Evolutionary conservation across 2,329 filamentous ascomycete species (phyloP).

Genomic region (Verticillium klebahnii): DNA sequence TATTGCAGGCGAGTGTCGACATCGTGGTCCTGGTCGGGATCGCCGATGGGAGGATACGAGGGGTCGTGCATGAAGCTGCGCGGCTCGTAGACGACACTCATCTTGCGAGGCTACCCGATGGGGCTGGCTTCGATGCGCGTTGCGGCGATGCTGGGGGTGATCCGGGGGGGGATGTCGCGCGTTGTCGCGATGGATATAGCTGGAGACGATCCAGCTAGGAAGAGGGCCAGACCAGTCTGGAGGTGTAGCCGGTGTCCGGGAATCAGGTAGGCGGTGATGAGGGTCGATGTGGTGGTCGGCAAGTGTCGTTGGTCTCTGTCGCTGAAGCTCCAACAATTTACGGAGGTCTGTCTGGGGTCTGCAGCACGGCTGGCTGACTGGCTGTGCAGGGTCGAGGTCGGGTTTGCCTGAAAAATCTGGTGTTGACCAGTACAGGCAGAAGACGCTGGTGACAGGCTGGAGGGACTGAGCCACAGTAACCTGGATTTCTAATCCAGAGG

Average conservation of each 20-base stretch:
- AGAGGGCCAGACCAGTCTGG: neutral
- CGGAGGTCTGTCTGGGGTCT: neutral
- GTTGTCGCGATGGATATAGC: neutral
- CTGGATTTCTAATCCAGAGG: neutral
- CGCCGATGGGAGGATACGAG: conserved; percentile 41
- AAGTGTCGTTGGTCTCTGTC: neutral
- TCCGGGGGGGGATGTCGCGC: neutral
- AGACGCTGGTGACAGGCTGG: no score
- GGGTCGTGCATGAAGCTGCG: conserved; percentile 44
- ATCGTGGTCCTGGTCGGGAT: conserved; percentile 31
- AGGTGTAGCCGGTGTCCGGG: neutral
- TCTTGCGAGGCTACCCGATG: conserved; percentile 20
- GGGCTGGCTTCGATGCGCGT: neutral
- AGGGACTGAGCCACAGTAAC: neutral
- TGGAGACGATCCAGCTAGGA: neutral
- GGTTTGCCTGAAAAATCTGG: conserved; percentile 27
- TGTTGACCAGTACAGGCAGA: conserved; percentile 10
- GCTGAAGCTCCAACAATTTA: neutral
- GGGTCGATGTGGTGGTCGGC: neutral
- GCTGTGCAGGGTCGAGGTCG: neutral
- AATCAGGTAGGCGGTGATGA: neutral
- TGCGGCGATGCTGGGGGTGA: neutral
- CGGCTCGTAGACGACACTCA: conserved; percentile 50
- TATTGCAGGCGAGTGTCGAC: conserved; percentile 21
- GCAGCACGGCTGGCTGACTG: neutral